phyloP scores from a whole-genome alignment of 768 basidiomycete species.

The Cyclocybe aegerita region DNA sequence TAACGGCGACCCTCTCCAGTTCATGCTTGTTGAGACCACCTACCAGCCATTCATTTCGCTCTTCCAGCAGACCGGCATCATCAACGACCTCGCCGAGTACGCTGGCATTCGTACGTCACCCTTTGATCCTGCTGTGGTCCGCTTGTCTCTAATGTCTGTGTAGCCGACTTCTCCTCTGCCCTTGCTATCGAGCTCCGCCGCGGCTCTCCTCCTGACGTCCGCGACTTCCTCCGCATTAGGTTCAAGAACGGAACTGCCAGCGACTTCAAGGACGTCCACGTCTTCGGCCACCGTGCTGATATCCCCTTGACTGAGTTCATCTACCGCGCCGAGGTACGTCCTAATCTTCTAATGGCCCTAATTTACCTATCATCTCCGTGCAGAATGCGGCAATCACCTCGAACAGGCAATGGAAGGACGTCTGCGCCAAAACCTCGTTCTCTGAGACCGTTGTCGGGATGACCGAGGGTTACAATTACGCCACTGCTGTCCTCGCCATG shows the following conservation, averaged over 20 bases:
- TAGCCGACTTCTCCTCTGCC: conserved; percentile 75
- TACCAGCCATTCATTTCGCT: conserved; percentile 92
- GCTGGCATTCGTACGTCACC: conserved; percentile 60
- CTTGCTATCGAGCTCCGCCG: conserved; percentile 79
- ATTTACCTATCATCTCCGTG: not conserved
- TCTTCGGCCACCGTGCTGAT: conserved; percentile 73
- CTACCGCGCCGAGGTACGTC: conserved; percentile 71
- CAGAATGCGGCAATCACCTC: conserved; percentile 53
- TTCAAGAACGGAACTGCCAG: conserved; percentile 80
- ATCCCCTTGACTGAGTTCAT: conserved; percentile 86
- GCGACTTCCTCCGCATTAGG: conserved; percentile 81
- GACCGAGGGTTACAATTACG: conserved; percentile 18
- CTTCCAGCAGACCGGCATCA: conserved; percentile 73
- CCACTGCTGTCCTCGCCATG: conserved; percentile 34
- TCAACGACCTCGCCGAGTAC: conserved; percentile 56
- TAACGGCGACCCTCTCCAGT: conserved; percentile 76
- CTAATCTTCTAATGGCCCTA: not conserved
- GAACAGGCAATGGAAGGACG: conserved; percentile 54
- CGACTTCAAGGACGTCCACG: conserved; percentile 65
- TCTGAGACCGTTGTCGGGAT: conserved; percentile 23
- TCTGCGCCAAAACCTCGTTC: conserved; percentile 34
- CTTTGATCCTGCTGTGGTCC: not conserved
- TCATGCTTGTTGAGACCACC: conserved; percentile 76
- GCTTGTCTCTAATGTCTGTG: not conserved
- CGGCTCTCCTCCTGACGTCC: conserved; percentile 70